A percentile compares a stretch with the other conserved stretches of the same genome.
Evolutionary conservation across 208 protist species (phyloP).

Genomic region (Trypanosoma platydactyli): DNA sequence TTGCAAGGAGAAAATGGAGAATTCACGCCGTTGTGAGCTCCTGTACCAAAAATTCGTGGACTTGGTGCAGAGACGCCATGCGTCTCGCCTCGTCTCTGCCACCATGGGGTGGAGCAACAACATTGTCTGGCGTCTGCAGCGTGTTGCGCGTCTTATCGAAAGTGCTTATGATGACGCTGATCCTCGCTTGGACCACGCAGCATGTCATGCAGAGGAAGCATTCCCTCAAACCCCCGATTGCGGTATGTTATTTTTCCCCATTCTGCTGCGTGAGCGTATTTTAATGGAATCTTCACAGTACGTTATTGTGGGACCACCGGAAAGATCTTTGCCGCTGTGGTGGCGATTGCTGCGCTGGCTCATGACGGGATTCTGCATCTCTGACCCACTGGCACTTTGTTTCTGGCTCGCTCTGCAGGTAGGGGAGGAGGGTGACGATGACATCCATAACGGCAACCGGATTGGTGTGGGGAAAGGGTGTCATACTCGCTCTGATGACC

Average conservation of each 20-base stretch:
- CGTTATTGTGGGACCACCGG: neutral
- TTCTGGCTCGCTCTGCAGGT: neutral
- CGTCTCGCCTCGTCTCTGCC: neutral
- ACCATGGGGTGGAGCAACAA: slow-evolving; percentile 9
- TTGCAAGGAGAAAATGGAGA: neutral
- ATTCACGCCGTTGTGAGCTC: neutral
- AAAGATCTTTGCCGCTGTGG: neutral
- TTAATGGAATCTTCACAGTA: neutral
- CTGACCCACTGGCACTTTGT: slow-evolving; percentile 11
- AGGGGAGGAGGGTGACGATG: neutral
- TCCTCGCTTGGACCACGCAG: neutral
- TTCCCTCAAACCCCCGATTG: neutral
- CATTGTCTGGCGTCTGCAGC: slow-evolving; percentile 1
- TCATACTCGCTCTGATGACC: neutral
- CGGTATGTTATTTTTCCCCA: neutral
- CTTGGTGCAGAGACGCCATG: slow-evolving; percentile 11
- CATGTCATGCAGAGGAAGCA: neutral
- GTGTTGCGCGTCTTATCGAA: neutral
- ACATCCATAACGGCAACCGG: neutral
- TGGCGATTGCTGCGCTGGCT: slow-evolving; percentile 16
- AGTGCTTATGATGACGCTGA: too few species aligned
- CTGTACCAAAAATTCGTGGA: slow-evolving; percentile 4
- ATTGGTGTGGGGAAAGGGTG: neutral
- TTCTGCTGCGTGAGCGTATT: neutral
- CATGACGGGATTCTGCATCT: slow-evolving; percentile 6